Conservation (phyloP, 2,329 filamentous ascomycete species). For the Ramularia collo-cygni region DNA sequence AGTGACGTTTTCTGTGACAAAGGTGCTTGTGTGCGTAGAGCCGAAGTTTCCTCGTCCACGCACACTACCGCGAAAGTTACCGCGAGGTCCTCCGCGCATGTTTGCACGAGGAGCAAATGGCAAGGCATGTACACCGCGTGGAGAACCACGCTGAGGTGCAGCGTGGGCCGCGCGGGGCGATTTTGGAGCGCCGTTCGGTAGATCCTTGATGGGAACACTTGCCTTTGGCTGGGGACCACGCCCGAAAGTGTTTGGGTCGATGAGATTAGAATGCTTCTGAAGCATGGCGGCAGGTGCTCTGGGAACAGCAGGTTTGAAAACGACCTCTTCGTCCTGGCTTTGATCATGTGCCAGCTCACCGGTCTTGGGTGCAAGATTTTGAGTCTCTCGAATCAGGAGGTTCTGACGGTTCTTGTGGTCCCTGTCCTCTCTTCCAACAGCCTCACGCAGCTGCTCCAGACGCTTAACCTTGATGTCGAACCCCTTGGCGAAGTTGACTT, state of each 20-base stretch:
- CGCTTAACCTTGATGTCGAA: slow-evolving; percentile 46
- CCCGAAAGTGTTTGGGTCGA: slow-evolving; percentile 45
- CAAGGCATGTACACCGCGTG: slow-evolving; percentile 13
- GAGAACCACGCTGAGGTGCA: slow-evolving; percentile 11
- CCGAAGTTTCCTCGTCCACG: slow-evolving; percentile 18
- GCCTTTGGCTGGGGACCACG: slow-evolving; percentile 26
- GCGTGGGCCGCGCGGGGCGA: slow-evolving; percentile 12
- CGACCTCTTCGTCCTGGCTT: slow-evolving; percentile 16
- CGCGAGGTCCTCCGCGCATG: slow-evolving; percentile 17
- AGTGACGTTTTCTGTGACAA: slow-evolving; percentile 3
- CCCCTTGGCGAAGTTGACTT: slow-evolving; percentile 41
- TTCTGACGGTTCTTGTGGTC: slow-evolving; percentile 36
- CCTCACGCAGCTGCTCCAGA: slow-evolving; percentile 44
- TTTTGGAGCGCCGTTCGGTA: slow-evolving; percentile 9
- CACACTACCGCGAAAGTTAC: slow-evolving; percentile 21
- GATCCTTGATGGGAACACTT: slow-evolving; percentile 3
- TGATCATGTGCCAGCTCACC: slow-evolving; percentile 14
- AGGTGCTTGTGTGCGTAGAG: slow-evolving; percentile 11
- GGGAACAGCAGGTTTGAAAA: slow-evolving; percentile 24
- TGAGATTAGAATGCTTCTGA: slow-evolving; percentile 28
- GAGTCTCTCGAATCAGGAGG: slow-evolving; percentile 24
- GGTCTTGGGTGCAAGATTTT: slow-evolving; percentile 6
- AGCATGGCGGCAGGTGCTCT: slow-evolving; percentile 28
- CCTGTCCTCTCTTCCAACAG: slow-evolving; percentile 43
- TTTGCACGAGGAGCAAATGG: slow-evolving; percentile 19